Evolutionary conservation across 1,139 yeast genomes (phyloP), one percentile per base, ranked within the genome.

Genomic region (Kodamaea sp.): DNA sequence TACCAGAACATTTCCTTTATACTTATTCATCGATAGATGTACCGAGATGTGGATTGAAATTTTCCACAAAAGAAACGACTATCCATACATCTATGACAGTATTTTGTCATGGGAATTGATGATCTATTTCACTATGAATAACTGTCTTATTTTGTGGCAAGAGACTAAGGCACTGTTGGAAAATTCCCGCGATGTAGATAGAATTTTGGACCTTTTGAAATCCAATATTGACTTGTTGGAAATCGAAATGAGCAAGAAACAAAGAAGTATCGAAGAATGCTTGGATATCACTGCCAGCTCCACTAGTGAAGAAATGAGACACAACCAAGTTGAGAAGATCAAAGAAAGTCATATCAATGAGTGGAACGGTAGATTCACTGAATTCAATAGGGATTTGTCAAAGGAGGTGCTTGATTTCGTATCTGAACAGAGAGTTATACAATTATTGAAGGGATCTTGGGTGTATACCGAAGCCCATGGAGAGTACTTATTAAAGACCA

Each of bases 391-490:
- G 10, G 61, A 70, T 31, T 65, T 85, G 41, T 58, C 72, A 4
- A 60, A 62, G 12, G 92, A 87, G 52, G 87, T 84, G 0, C 65
- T 73, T 44, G 84, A 82, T 34, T 85, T 84, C 53, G 90, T 87
- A n/a, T 72, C 77, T 40, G 92, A 84, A 53, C 95, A 86, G 58
- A 70, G 95, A 46, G 78, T 83, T 28, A 63, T 83, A 36, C 81
- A 81, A 50, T 60, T 88, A 34, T 76, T 87, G 26, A 78, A 77
- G 47, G 96, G 96, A 4, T 76, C 87, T 2, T 87, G 95, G 95
- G 92, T 85, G n/a, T 81, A 70, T 49, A 73, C 83, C 3, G 84
- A 80, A 34, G 63, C 70, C 35, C 88, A 88, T 30, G 70, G 80
- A 2, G 78, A 75, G 37, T 48, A 47, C 21, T 43, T 68, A 28